These are phyloP conservation scores for Schwanniomyces occidentalis DNA, from an alignment of 805 yeast genomes.

Conservation along the genomic window DNA sequence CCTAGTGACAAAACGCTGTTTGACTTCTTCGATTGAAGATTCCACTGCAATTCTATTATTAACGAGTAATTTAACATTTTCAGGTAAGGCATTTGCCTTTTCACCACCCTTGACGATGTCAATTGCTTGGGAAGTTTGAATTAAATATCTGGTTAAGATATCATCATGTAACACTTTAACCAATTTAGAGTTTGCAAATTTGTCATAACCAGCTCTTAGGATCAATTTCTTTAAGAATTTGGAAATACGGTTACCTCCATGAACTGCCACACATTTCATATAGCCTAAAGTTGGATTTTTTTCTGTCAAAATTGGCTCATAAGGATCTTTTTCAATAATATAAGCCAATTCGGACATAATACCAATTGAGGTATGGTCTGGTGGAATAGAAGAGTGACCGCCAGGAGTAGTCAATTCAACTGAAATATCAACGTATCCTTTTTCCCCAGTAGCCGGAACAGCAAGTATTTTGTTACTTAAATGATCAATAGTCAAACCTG, in stretches of 20 bases:
- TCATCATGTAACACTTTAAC: constrained; percentile 16
- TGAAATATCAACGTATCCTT: constrained; percentile 46
- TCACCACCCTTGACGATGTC: constrained; percentile 39
- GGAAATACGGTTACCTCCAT: constrained; percentile 30
- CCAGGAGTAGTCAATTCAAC: constrained; percentile 62
- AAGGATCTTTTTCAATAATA: constrained; percentile 58
- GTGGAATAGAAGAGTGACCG: constrained; percentile 82
- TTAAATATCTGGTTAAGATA: constrained; percentile 22
- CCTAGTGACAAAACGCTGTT: constrained; percentile 18
- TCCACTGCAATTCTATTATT: constrained; percentile 40
- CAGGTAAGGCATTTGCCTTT: constrained; percentile 43
- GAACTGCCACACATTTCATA: constrained; percentile 64
- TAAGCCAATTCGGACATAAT: constrained; percentile 60
- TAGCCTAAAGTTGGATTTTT: constrained; percentile 61
- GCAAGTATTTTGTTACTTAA: constrained; percentile 58
- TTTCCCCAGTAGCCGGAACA: constrained; percentile 46
- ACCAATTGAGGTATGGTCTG: constrained; percentile 80
- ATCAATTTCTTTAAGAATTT: constrained; percentile 26
- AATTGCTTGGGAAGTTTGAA: constrained; percentile 34
- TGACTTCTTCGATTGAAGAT: constrained; percentile 21
- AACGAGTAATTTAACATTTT: constrained; percentile 25
- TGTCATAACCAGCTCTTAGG: constrained; percentile 37
- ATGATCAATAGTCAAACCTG: constrained; percentile 34
- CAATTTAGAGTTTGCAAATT: constrained; percentile 26
- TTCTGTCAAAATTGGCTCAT: constrained; percentile 43